Conservation (phyloP, 371 early-diverging fungal species). For the Saksenaea vasiformis region DNA sequence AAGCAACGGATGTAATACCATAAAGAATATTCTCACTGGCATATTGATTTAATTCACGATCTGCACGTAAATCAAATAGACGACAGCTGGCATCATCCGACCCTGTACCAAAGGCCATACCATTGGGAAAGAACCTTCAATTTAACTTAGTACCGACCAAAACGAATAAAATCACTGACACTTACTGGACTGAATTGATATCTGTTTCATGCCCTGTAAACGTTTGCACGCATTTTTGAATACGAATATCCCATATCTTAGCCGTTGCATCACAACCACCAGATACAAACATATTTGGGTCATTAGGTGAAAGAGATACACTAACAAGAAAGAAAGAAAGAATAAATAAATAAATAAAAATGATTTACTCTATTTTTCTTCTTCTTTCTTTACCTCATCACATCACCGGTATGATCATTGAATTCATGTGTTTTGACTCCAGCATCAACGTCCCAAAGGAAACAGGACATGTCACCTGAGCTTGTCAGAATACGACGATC, state of each 20-base stretch:
- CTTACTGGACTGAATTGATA: constrained; percentile 92
- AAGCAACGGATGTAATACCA: constrained; percentile 96
- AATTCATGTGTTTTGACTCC: constrained; percentile 93
- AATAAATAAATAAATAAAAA: not conserved
- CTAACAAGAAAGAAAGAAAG: constrained; percentile 1
- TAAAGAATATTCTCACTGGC: constrained; percentile 93
- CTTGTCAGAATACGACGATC: constrained; percentile 94
- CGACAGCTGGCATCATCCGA: constrained; percentile 98
- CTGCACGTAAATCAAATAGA: constrained; percentile 95
- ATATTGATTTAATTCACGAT: constrained; percentile 94
- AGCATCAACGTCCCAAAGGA: constrained; percentile 98
- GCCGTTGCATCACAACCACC: constrained; percentile 98
- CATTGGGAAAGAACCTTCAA: constrained; percentile 95
- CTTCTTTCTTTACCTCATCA: constrained; percentile 72
- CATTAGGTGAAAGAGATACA: constrained; percentile 61
- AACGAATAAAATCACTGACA: not conserved
- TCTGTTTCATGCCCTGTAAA: constrained; percentile 97
- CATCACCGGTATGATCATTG: constrained; percentile 95
- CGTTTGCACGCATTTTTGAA: constrained; percentile 93
- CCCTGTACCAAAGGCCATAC: constrained; percentile 95
- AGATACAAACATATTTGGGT: constrained; percentile 94
- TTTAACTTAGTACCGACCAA: too few relatives aligned
- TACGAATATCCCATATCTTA: constrained; percentile 98
- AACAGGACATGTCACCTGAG: constrained; percentile 97
- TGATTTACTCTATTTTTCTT: not conserved